Conservation (phyloP, 768 basidiomycete species). For the Termitomyces sp. region DNA sequence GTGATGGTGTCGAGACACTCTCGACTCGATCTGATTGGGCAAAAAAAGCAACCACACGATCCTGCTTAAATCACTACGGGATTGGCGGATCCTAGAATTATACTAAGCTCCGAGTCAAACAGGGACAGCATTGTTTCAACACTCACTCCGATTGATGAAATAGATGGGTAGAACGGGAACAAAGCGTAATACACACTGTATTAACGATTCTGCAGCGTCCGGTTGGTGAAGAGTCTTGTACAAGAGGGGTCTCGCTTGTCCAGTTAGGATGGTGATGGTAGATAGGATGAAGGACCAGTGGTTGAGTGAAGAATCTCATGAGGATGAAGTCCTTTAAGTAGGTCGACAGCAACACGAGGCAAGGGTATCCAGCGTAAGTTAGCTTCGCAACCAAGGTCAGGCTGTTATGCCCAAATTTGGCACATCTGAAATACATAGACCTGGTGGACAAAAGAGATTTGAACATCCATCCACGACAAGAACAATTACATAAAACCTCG, state of each 20-base stretch:
- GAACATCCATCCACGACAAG: too few species aligned
- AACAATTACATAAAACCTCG: too few species aligned
- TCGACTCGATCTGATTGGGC: neutral
- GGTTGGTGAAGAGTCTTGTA: slow-evolving; percentile 15
- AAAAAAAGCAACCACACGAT: neutral
- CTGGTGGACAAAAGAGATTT: too few species aligned
- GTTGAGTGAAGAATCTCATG: slow-evolving; percentile 32
- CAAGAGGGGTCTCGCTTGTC: slow-evolving; percentile 13
- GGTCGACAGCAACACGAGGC: slow-evolving; percentile 36
- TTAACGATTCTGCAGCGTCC: slow-evolving; percentile 12
- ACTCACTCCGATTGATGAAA: slow-evolving; percentile 9
- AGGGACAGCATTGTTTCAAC: neutral
- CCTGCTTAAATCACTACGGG: slow-evolving; percentile 5
- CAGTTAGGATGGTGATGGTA: slow-evolving; percentile 6
- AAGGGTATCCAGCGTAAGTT: neutral
- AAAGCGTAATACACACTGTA: slow-evolving; percentile 11
- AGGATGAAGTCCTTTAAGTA: slow-evolving; percentile 29
- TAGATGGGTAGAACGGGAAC: neutral
- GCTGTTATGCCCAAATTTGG: too few species aligned
- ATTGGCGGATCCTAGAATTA: slow-evolving; percentile 2
- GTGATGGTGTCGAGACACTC: slow-evolving; percentile 3
- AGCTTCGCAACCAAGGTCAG: too few species aligned
- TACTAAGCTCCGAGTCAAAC: neutral
- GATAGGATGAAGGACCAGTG: slow-evolving; percentile 28
- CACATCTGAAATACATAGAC: too few species aligned